Conservation (phyloP, 2,329 filamentous ascomycete species). For the Aspergillus unguis region DNA sequence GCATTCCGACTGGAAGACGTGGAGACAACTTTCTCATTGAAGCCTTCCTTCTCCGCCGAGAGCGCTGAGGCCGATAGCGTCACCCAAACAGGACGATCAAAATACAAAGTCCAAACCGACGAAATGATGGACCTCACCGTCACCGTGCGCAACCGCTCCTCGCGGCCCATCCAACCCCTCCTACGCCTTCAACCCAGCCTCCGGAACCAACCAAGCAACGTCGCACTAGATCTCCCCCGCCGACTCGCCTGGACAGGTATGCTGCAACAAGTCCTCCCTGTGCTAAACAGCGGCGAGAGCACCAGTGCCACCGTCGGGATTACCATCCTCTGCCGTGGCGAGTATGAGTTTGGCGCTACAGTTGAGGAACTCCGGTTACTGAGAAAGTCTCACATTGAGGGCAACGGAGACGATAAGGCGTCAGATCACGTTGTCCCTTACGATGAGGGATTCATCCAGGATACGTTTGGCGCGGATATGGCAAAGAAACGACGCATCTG, state of each 20-base stretch:
- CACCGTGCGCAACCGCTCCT: constrained; percentile 70
- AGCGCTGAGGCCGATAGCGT: constrained; percentile 20
- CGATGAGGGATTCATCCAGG: constrained; percentile 32
- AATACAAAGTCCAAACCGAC: constrained; percentile 53
- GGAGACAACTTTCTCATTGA: constrained; percentile 54
- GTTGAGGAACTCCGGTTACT: constrained; percentile 72
- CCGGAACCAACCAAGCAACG: constrained; percentile 65
- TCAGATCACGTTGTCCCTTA: constrained; percentile 15
- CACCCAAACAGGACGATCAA: constrained; percentile 43
- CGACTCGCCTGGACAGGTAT: constrained; percentile 83
- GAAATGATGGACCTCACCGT: constrained; percentile 67
- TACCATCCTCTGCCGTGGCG: constrained; percentile 71
- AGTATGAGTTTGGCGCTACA: constrained; percentile 76
- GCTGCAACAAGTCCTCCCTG: constrained; percentile 69
- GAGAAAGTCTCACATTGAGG: constrained; percentile 17
- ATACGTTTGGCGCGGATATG: constrained; percentile 39
- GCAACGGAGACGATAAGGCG: constrained; percentile 10
- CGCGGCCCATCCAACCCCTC: constrained; percentile 64
- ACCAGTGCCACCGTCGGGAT: constrained; percentile 65
- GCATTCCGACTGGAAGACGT: constrained; percentile 77
- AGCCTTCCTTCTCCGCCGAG: constrained; percentile 26
- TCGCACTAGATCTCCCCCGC: constrained; percentile 76
- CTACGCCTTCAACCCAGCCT: constrained; percentile 75
- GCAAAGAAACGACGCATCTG: constrained; percentile 43
- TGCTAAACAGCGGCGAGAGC: constrained; percentile 58